phyloP scores from a whole-genome alignment of 495 filamentous ascomycete species.

The Platismatia glauca region DNA sequence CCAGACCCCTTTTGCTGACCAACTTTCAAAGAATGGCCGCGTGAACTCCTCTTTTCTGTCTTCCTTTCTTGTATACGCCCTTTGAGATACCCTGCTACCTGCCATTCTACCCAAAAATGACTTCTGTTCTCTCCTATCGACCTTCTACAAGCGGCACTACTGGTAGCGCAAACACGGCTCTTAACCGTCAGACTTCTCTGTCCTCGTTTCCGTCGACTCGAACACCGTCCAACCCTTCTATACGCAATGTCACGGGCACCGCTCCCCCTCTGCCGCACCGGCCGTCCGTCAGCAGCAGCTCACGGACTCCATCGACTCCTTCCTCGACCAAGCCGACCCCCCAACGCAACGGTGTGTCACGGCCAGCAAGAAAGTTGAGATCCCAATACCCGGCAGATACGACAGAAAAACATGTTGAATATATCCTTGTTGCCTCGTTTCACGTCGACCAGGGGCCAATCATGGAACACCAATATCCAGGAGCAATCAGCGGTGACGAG shows the following conservation, averaged over 20 bases:
- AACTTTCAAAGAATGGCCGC: background rate
- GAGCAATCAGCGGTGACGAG: conserved; percentile 92
- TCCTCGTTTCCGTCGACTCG: conserved; percentile 52
- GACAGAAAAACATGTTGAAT: conserved; percentile 90
- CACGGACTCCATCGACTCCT: conserved; percentile 35
- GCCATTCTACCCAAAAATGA: conserved; percentile 33
- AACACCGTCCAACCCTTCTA: conserved; percentile 42
- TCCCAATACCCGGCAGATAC: conserved; percentile 80
- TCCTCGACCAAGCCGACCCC: conserved; percentile 35
- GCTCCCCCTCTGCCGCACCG: conserved; percentile 44
- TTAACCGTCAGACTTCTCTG: conserved; percentile 41
- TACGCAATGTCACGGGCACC: conserved; percentile 44
- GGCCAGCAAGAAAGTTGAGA: conserved; percentile 46
- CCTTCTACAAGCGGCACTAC: conserved; percentile 32
- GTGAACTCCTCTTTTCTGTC: background rate
- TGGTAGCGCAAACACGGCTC: conserved; percentile 21
- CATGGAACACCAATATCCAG: conserved; percentile 97
- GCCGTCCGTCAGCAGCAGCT: conserved; percentile 43
- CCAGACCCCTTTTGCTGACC: background rate
- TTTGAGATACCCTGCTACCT: background rate
- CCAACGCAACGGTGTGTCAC: conserved; percentile 14
- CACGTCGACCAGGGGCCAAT: conserved; percentile 91
- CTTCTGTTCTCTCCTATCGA: conserved; percentile 37
- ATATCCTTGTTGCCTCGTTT: conserved; percentile 97
- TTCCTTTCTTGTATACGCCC: background rate